Evolutionary conservation across 1,284 basidiomycete genomes (phyloP), one percentile per base, ranked within the genome.

Genomic region (Malassezia brasiliensis): DNA sequence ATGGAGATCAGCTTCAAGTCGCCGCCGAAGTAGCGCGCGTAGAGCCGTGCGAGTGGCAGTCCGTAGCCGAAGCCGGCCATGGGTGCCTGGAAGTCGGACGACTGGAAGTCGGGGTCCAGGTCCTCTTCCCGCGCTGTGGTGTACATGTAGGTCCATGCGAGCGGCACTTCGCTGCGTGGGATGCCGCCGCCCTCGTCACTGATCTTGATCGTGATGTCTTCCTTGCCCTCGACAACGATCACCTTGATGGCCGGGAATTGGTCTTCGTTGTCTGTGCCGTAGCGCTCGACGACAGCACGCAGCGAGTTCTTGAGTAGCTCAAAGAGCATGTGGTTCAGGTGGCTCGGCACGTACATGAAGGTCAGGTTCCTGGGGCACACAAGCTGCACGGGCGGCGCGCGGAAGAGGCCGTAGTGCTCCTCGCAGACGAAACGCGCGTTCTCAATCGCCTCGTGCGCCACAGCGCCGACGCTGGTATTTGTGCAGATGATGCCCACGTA

Each of bases 401-500:
- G 88, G 83, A 96, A 96, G 78, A 99, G 85, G 4, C 77, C 79
- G 55, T 75, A 76, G 77, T 96, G 91, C 74, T 96, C 93, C 78
- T 96, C 93, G 77, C 93, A 96, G 8, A 99, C 90, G 75, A 90
- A 98, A 30, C 90, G 83, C 4, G 94, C 90, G 75, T 98, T 98
- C 76, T 99, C 93, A 66, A 98, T 96, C 0, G 94, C 89, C 79
- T 98, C 94, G 75, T 89, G 87, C 15, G 72, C 72, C 62, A 74
- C 72, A 17, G 67, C 65, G 4, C 72, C 69, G 12, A 74, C 69
- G 41, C 72, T 73, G 39, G 93, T 88, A 72, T 87, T 82, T 4
- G 89, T 96, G 77, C 93, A 98, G 70, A 99, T 99, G 72, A 99
- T 96, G 7, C 93, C 94, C 35, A 99, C 93, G 71, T 94, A 94